Conservation (phyloP, 2,329 filamentous ascomycete genomes). For the Venturia oleaginea region DNA sequence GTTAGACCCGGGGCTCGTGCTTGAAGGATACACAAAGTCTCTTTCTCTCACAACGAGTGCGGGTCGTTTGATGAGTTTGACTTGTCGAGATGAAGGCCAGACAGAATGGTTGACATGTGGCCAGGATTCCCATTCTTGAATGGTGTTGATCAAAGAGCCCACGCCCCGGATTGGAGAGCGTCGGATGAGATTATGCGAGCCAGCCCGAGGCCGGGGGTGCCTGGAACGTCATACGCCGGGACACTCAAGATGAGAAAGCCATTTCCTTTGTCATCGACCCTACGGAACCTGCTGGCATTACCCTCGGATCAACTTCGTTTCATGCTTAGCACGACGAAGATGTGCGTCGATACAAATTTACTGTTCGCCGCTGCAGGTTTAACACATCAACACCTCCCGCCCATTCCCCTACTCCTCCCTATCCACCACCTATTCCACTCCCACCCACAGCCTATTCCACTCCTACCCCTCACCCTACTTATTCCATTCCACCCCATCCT, state of each 20-base stretch:
- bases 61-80: too few relatives aligned
- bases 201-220: neutral
- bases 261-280: neutral
- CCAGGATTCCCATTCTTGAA: too few relatives aligned
- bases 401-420: neutral
- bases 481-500: too few relatives aligned
- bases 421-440: neutral
- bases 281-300: neutral
- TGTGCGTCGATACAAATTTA: neutral
- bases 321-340: neutral
- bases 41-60: too few relatives aligned
- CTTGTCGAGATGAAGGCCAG: too few relatives aligned
- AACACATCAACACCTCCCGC: neutral
- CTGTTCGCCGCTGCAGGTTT: neutral
- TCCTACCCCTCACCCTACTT: neutral
- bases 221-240: neutral
- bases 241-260: slow-evolving; percentile 1
- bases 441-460: neutral
- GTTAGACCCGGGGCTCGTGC: too few relatives aligned
- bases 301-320: neutral
- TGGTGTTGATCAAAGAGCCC: too few relatives aligned
- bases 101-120: too few relatives aligned
- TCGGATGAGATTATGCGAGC: too few relatives aligned
- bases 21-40: too few relatives aligned
- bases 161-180: too few relatives aligned